Base-by-base conservation (phyloP, 169 alveolate species). In the Cryptosporidium sp. region DNA sequence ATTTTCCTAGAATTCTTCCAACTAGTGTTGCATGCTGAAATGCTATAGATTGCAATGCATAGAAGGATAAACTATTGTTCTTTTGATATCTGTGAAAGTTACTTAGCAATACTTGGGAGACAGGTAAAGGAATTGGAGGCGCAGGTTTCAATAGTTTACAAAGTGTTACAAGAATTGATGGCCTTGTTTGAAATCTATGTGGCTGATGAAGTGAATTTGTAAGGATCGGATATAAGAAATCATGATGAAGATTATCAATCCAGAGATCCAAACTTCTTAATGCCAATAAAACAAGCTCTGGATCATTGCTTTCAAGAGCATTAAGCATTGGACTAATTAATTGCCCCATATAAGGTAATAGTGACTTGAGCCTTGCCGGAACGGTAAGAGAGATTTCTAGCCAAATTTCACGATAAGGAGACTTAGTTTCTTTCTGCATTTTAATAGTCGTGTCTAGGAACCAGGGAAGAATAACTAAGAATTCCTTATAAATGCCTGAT, bases 201-300 rank as follows among this genome's bases (percentile, higher is more conserved):
- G 89, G 75, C 42, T 80, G 89, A 48, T 80, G 65, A 16, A 62
- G 58, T 6, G 75, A 61, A 42, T 86, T 73, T n/a, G 92, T 91
- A 29, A 92, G 85, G 21, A 92, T 91, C 3, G 94, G 94, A 71
- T 92, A 92, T 31, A 92, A 60, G 71, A 84, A 92, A 75, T 92
- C 94, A 29, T 86, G 92, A 37, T 87, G 94, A 42, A 92, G 91
- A 61, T 92, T 91, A 37, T 92, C 94, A 2, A 92, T 85, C 94
- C 94, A 92, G 31, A 87, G 80, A 48, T 92, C 94, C 18, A 92
- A 62, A 31, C 93, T 92, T 53, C 94, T 73, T 18, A 92, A 84
- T 23, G 94, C 92, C 42, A 84, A n/a, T 12, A 70, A 71, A 87
- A 73, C 60, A 35, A 91, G 93, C 65, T 85, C 85, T 37, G 69